Percentiles rank a stretch among this genome's conserved stretches.
phyloP scores from a whole-genome alignment of 768 basidiomycete genomes.

The Boletus sp. region DNA sequence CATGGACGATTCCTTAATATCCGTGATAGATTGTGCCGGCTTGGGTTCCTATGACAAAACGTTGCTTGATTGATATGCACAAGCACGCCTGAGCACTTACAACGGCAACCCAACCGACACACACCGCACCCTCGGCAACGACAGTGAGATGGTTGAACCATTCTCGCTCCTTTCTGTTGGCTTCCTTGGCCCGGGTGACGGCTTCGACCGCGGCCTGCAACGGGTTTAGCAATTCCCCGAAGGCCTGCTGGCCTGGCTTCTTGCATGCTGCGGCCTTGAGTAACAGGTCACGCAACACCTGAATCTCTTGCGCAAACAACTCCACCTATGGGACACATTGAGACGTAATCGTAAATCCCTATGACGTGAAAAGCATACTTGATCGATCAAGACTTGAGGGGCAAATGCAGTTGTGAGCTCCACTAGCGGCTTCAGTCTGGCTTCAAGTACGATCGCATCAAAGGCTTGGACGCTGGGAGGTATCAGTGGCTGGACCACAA shows the following conservation, averaged over 20 bases:
- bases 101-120: conserved; percentile 83
- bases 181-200: conserved; percentile 80
- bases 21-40: conserved; percentile 76
- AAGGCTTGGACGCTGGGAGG: conserved; percentile 70
- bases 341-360: background rate
- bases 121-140: conserved; percentile 78
- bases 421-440: conserved; percentile 71
- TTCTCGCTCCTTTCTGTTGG: conserved; percentile 73
- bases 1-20: conserved; percentile 80
- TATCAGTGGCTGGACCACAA: conserved; percentile 39
- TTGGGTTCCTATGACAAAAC: conserved; percentile 53
- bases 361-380: conserved; percentile 49
- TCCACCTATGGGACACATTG: conserved; percentile 48
- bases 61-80: background rate
- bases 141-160: conserved; percentile 80
- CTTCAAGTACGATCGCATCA: conserved; percentile 69
- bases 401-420: conserved; percentile 71
- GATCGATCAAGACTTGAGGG: conserved; percentile 66
- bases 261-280: conserved; percentile 67
- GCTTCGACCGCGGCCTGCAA: conserved; percentile 72
- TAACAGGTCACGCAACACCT: conserved; percentile 67
- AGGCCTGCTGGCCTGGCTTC: conserved; percentile 67
- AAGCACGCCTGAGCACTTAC: conserved; percentile 45
- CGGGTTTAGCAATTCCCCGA: conserved; percentile 60
- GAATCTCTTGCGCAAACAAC: conserved; percentile 65